Evolutionary conservation across 345 rosid species (phyloP).

Genomic region (Stellera chamaejasme): DNA sequence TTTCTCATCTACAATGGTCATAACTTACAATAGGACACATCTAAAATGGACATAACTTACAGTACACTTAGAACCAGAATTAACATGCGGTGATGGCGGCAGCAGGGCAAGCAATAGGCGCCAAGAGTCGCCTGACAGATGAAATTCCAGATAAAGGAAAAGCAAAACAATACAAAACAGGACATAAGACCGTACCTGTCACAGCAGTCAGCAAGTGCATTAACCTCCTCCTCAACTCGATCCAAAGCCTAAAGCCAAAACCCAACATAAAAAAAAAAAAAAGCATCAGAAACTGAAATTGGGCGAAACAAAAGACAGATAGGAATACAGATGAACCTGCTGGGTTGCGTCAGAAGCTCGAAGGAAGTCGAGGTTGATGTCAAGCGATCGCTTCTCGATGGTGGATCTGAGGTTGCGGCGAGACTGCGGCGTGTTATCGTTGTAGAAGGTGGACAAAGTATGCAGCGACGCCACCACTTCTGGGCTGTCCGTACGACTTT

Average conservation of each 20-base stretch:
- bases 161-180: not conserved
- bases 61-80: no score
- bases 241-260: conserved; percentile 51
- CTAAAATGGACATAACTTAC: no score
- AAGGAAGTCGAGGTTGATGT: conserved; percentile 74
- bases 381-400: conserved; percentile 90
- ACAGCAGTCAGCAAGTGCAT: conserved; percentile 86
- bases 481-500: conserved; percentile 80
- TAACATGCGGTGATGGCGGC: no score
- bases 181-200: conserved; percentile 38
- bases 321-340: conserved; percentile 22
- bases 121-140: not conserved
- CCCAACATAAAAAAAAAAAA: not conserved
- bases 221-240: conserved; percentile 92
- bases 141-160: not conserved
- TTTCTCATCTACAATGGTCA: no score
- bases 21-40: no score
- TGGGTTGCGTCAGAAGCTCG: conserved; percentile 69
- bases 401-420: conserved; percentile 98
- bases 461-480: conserved; percentile 75
- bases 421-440: conserved; percentile 74
- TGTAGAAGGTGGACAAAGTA: conserved; percentile 78
- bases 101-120: no score
- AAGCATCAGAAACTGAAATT: not conserved
- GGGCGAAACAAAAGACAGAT: not conserved